Base-by-base conservation (phyloP, 306 rosid species). In the Gastrolobium villosum region DNA sequence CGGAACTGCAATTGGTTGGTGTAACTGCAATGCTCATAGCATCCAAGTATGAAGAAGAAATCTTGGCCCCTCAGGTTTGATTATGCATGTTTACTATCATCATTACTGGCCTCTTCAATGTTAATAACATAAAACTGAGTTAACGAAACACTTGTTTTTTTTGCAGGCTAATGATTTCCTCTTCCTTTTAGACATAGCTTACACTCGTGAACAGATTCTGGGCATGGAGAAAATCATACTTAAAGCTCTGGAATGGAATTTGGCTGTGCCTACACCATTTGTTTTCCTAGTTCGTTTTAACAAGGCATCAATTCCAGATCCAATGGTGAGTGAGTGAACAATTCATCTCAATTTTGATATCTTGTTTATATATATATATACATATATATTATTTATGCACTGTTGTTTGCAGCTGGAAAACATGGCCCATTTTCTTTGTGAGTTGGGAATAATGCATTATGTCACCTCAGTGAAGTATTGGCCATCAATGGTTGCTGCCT, bases 401-500 rank as follows among this genome's bases (percentile, higher is more conserved):
- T 20, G 26, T 8, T 74, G 5, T 57, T 6, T 62, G 2, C 74
- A 91, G 90, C 15, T 93, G 87, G 94, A 90, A 48, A 87, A 77
- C 82, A 39, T 85, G 94, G 89, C 88, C 1, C 80, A 87, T 75
- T 94, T 86, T 81, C 89, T 94, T 0, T 90, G 90, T 3, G 97
- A 94, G 80, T 79, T 94, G 77, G 98, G 89, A 2, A 56, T 85
- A 75, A 89, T 86, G 98, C 87, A 94, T 7, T 94, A 94, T 60
- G 87, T 53, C 2, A 85, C 86, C 52, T 81, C 89, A 14, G 82
- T 41, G 0, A 20, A 20, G 80, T 88, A 91, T 62, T 72, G 97
- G 52, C 94, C 98, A 32, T 94, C 98, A 5, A 90, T 92, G 96
- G 30, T 94, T 78, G 96, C 98, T 43, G 98, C 98, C 74, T 88